These are phyloP conservation scores for Tephrocybe rancida DNA, from an alignment of 768 basidiomycete genomes.

Conservation along the genomic window DNA sequence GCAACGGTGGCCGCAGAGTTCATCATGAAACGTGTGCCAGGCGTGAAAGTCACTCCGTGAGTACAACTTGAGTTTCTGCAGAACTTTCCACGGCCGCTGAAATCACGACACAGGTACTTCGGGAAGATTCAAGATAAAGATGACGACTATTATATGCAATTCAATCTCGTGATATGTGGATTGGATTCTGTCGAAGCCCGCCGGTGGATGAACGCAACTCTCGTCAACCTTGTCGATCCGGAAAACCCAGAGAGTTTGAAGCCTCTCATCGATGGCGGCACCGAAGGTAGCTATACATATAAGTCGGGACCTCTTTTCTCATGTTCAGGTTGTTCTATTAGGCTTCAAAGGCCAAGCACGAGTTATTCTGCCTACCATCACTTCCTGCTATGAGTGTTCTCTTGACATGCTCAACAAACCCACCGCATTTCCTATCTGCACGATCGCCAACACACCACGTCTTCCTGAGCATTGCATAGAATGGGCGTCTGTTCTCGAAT, in stretches of 20 bases:
- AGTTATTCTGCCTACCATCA: conserved; percentile 92
- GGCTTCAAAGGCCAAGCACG: conserved; percentile 99
- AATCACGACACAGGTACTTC: conserved; percentile 63
- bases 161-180: conserved; percentile 96
- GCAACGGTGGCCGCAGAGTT: conserved; percentile 94
- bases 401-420: conserved; percentile 98
- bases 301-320: not conserved
- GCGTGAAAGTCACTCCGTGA: conserved; percentile 96
- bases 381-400: conserved; percentile 97
- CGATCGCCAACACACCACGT: conserved; percentile 97
- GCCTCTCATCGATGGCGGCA: conserved; percentile 97
- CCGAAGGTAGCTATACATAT: conserved; percentile 68
- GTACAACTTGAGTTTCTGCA: conserved; percentile 28
- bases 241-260: conserved; percentile 93
- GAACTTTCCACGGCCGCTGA: not conserved
- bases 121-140: conserved; percentile 99
- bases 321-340: conserved; percentile 29
- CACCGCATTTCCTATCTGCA: conserved; percentile 97
- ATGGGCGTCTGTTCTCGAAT: conserved; percentile 98
- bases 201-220: conserved; percentile 98
- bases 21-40: conserved; percentile 95
- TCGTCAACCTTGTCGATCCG: conserved; percentile 93
- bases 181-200: conserved; percentile 97
- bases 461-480: conserved; percentile 99
- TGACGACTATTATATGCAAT: conserved; percentile 94